Percentiles rank a stretch among this genome's conserved stretches.
These are phyloP conservation scores for Neoscytalidium dimidiatum DNA, from an alignment of 2,329 filamentous ascomycete species.

Conservation along the genomic window DNA sequence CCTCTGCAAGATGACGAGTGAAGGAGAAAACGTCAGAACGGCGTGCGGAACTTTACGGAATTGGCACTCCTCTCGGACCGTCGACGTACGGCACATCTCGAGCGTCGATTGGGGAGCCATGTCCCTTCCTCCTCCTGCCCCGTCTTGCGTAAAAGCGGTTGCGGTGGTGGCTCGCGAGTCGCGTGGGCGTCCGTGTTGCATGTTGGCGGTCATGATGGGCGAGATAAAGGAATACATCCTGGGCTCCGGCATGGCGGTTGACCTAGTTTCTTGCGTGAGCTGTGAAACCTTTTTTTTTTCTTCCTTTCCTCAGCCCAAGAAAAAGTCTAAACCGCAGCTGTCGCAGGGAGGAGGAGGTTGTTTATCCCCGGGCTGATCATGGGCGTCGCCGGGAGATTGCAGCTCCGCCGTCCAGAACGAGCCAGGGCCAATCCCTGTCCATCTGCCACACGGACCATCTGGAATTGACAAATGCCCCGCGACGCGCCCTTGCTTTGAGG, in stretches of 20 bases:
- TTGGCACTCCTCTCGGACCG: neutral
- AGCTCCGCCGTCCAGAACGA: neutral
- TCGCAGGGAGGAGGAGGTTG: neutral
- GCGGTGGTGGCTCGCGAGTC: neutral
- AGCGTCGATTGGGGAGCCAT: neutral
- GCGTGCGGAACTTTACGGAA: neutral
- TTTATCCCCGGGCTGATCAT: neutral
- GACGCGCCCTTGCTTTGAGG: neutral
- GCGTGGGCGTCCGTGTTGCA: neutral
- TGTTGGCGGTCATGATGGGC: slow-evolving; percentile 7
- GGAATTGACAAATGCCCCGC: neutral
- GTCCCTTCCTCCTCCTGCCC: neutral
- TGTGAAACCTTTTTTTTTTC: too few species aligned
- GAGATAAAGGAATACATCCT: neutral
- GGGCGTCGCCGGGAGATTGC: slow-evolving; percentile 7
- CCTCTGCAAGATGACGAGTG: neutral
- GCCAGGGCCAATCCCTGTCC: slow-evolving; percentile 9
- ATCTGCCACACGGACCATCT: slow-evolving; percentile 4
- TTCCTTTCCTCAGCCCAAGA: neutral
- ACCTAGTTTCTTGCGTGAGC: neutral
- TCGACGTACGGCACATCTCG: slow-evolving; percentile 5
- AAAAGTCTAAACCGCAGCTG: neutral
- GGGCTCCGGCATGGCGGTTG: neutral
- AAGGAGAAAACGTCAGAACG: neutral
- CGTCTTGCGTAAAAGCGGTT: neutral